Evolutionary conservation across 2,329 filamentous ascomycete species (phyloP).

Genomic region (Bipolaris victoriae): DNA sequence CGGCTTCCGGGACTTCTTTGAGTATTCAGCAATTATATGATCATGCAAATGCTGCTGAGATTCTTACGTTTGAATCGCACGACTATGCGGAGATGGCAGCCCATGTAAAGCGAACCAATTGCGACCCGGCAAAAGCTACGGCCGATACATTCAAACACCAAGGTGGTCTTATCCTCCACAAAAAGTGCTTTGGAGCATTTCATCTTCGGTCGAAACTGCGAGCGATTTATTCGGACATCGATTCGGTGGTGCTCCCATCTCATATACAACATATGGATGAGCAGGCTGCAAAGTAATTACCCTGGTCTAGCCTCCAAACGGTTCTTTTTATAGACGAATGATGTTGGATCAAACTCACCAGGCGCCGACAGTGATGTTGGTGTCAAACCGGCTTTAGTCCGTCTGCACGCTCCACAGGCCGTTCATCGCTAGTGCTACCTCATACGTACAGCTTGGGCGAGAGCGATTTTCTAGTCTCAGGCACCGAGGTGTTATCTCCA

Average conservation of each 20-base stretch:
- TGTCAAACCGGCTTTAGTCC: not conserved
- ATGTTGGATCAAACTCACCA: not conserved
- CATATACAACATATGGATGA: slow-evolving; percentile 20
- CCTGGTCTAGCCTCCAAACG: not conserved
- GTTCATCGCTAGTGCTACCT: not conserved
- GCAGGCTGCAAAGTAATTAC: slow-evolving; percentile 18
- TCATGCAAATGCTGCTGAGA: slow-evolving; percentile 1
- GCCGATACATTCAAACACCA: slow-evolving; percentile 13
- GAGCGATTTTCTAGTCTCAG: not conserved
- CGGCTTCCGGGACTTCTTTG: slow-evolving; percentile 10
- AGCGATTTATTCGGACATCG: slow-evolving; percentile 7
- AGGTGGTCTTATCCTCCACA: slow-evolving; percentile 2
- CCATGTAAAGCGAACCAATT: slow-evolving; percentile 8
- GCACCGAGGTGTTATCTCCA: no score
- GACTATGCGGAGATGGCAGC: slow-evolving; percentile 12
- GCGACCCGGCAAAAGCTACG: slow-evolving; percentile 7
- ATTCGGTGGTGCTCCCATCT: slow-evolving; percentile 11
- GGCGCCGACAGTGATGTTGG: not conserved
- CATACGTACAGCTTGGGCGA: not conserved
- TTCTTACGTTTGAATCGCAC: slow-evolving; percentile 10
- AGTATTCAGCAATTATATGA: slow-evolving; percentile 13
- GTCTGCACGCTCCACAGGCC: not conserved
- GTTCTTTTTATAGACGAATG: not conserved
- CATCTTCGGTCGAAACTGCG: slow-evolving; percentile 7
- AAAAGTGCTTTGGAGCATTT: slow-evolving; percentile 10